Conservation (phyloP, 257 asterid genomes). For the Fraxinus anomala region DNA sequence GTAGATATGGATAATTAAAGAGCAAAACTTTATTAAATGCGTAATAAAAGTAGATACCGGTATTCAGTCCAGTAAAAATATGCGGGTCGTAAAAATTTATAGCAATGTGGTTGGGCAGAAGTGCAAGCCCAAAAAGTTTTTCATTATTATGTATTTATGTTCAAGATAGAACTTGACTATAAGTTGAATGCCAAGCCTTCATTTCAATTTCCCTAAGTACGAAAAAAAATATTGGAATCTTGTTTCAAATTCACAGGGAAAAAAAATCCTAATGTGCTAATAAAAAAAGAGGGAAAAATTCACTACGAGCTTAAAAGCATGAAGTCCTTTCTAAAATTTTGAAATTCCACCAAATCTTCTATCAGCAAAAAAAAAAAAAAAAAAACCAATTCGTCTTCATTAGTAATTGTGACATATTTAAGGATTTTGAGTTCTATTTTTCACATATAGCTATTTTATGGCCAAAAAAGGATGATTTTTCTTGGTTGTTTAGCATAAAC, state of each 20-base stretch:
- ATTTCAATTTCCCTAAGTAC: constrained; percentile 5
- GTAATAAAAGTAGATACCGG: neutral
- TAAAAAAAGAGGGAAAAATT: neutral
- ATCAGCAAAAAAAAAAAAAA: neutral
- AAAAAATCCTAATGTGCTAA: constrained; percentile 4
- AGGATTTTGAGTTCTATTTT: constrained; percentile 2
- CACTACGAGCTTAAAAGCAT: constrained; percentile 9
- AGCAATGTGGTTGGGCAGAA: constrained; percentile 1
- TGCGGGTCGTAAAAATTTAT: neutral
- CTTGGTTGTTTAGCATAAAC: constrained; percentile 7
- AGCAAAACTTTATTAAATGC: constrained; percentile 14
- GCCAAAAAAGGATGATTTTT: neutral
- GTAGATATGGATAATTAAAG: constrained; percentile 12
- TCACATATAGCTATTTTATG: neutral
- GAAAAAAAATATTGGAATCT: constrained; percentile 4
- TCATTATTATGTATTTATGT: neutral
- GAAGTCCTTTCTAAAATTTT: neutral
- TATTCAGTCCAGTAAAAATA: constrained; percentile 2
- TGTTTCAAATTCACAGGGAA: neutral
- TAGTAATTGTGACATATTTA: neutral
- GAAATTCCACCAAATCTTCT: neutral
- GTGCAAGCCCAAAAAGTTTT: neutral
- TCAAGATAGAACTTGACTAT: neutral
- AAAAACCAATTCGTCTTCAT: neutral
- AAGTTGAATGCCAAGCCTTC: constrained; percentile 9